phyloP scores from a whole-genome alignment of 495 filamentous ascomycete species.

The Penicillium verhagenii region DNA sequence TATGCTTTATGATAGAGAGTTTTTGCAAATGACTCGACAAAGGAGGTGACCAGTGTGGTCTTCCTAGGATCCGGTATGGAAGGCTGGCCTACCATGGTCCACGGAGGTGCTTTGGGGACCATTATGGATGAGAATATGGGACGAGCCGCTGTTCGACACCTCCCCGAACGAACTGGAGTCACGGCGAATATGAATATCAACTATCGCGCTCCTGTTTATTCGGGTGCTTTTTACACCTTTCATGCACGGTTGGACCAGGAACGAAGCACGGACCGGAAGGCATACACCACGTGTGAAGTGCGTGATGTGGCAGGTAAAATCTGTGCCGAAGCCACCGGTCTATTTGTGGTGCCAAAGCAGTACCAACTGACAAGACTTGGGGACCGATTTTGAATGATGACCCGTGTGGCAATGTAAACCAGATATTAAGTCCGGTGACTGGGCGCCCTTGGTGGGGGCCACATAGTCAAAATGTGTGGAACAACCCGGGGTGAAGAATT shows the following conservation, averaged over 20 bases:
- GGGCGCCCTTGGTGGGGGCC: not conserved
- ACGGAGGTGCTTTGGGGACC: constrained; percentile 73
- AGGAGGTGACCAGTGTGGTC: constrained; percentile 53
- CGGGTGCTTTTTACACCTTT: constrained; percentile 63
- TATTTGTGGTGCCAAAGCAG: constrained; percentile 63
- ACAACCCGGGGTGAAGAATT: too few relatives aligned
- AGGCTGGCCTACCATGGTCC: constrained; percentile 75
- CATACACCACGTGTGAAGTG: constrained; percentile 57
- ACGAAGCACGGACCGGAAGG: constrained; percentile 59
- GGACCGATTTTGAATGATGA: constrained; percentile 38
- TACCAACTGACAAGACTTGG: constrained; percentile 45
- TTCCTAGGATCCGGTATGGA: constrained; percentile 61
- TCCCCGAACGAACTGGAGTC: constrained; percentile 49
- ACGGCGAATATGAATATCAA: constrained; percentile 65
- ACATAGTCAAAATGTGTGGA: too few relatives aligned
- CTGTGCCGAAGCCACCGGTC: constrained; percentile 54
- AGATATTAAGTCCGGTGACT: not conserved
- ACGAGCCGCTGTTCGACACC: constrained; percentile 38
- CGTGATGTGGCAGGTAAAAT: constrained; percentile 52
- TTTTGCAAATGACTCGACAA: constrained; percentile 52
- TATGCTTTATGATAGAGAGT: constrained; percentile 30
- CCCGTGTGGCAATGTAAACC: not conserved
- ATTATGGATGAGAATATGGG: constrained; percentile 63
- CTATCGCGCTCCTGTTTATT: constrained; percentile 58
- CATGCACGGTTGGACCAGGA: constrained; percentile 47